A percentile compares a stretch with the other conserved stretches of the same genome.
phyloP scores from a whole-genome alignment of 768 basidiomycete species.

The Boletus pseudo-olivaceus region DNA sequence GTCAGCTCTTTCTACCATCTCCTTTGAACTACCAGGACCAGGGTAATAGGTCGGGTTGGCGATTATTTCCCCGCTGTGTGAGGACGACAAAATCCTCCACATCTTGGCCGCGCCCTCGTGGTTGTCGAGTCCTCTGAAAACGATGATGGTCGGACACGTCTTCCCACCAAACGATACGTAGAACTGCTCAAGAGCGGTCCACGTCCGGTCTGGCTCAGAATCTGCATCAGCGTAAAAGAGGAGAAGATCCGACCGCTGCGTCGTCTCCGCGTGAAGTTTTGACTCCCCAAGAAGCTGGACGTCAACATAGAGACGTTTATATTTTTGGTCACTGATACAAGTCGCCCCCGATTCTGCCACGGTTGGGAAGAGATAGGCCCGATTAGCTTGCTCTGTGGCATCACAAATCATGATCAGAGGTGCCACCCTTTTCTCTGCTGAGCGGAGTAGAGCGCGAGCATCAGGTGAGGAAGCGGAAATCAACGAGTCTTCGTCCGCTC shows the following conservation, averaged over 20 bases:
- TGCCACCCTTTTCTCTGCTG: slow-evolving; percentile 7
- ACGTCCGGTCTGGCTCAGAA: slow-evolving; percentile 5
- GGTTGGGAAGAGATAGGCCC: slow-evolving; percentile 1
- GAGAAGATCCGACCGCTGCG: slow-evolving; percentile 19
- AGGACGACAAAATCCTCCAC: slow-evolving; percentile 17
- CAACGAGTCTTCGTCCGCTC: slow-evolving; percentile 14
- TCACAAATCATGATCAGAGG: slow-evolving; percentile 19
- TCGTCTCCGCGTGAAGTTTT: not conserved
- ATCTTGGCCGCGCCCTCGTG: slow-evolving; percentile 9
- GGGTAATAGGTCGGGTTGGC: slow-evolving; percentile 24
- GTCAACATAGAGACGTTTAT: slow-evolving; percentile 13
- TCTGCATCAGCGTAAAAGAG: slow-evolving; percentile 19
- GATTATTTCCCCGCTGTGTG: slow-evolving; percentile 9
- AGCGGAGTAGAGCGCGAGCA: slow-evolving; percentile 13
- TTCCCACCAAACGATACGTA: slow-evolving; percentile 15
- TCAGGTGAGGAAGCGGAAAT: slow-evolving; percentile 20
- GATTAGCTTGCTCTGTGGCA: slow-evolving; percentile 3
- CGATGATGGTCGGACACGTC: slow-evolving; percentile 20
- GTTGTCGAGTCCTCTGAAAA: slow-evolving; percentile 19
- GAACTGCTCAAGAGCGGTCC: slow-evolving; percentile 17
- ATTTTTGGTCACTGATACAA: slow-evolving; percentile 6
- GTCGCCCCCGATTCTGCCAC: not conserved
- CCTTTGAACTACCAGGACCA: slow-evolving; percentile 5
- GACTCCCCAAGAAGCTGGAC: not conserved
- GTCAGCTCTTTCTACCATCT: slow-evolving; percentile 16